Conservation (phyloP, 2,329 filamentous ascomycete species). For the Hymenoscyphus repandus region DNA sequence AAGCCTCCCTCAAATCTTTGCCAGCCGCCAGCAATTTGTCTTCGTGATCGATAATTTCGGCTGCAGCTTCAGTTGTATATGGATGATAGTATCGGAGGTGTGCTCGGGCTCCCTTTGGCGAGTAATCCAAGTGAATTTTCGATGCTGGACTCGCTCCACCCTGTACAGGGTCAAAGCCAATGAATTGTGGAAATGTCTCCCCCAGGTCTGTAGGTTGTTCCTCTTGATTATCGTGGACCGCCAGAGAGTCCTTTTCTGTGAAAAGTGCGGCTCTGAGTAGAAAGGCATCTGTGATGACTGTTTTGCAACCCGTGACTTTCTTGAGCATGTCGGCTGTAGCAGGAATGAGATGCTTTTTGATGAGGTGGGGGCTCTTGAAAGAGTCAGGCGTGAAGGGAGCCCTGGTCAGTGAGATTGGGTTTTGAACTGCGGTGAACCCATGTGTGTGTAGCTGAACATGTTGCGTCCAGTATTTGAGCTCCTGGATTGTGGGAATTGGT, state of each 20-base stretch:
- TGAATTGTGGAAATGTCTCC: not conserved
- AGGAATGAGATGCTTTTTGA: not conserved
- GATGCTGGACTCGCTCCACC: not conserved
- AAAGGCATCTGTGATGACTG: not conserved
- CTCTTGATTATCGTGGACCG: not conserved
- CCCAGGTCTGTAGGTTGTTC: not conserved
- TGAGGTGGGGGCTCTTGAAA: not conserved
- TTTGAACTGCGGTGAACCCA: not conserved
- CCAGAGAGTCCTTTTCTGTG: not conserved
- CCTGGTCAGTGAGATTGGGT: not conserved
- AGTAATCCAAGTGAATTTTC: slow-evolving; percentile 18
- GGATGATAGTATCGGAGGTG: slow-evolving; percentile 28
- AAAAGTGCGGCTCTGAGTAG: not conserved
- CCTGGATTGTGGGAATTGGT: not conserved
- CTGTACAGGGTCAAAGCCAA: not conserved
- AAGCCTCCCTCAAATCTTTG: slow-evolving; percentile 8
- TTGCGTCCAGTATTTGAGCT: not conserved
- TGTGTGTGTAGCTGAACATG: not conserved
- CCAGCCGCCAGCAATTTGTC: slow-evolving; percentile 7
- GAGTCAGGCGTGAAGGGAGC: not conserved
- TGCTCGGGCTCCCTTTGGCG: slow-evolving; percentile 24
- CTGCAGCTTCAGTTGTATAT: slow-evolving; percentile 14
- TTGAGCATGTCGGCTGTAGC: not conserved
- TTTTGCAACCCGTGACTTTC: not conserved
- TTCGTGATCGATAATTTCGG: slow-evolving; percentile 25